Base-by-base conservation (phyloP, 73 alveolate species). In the Halteria grandinella region DNA sequence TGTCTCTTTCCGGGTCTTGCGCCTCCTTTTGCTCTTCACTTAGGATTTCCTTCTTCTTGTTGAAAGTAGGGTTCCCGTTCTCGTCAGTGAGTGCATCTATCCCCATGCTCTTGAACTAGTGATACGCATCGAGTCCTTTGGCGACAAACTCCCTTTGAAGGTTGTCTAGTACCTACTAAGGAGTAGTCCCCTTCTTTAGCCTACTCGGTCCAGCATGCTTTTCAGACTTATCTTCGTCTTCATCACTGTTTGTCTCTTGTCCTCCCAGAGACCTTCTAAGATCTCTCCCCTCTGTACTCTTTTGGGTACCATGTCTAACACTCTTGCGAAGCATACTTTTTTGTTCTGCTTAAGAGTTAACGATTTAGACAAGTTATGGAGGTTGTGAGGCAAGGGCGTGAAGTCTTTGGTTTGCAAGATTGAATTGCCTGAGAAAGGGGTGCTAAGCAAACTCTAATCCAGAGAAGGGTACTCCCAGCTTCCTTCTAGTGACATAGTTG, bases 361-460 rank as follows among this genome's bases (percentile, higher is more conserved):
- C 62, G 1, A 62, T 45, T 24, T 34, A 40, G 2, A 62, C 62
- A 17, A 62, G 8, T 21, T 62, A 40, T 6, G 78, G 78, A 17
- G 78, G 57, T 2, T 24, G 54, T 21, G 27, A 21, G 6, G 69
- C 81, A 5, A 43, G 4, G 27, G 20, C 51, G 27, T 47, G 64
- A 5, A 66, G 11, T 1, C 23, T 66, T 66, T 25, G 81, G 41
- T 66, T 66, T 43, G 81, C 54, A 34, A 24, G 28, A 3, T 66
- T 52, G 43, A 80, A 80, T 12, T 80, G 62, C 51, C 90, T 34
- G n/a, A 80, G 49, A 63, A 80, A 80, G 15, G 90, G 85, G 34
- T 28, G 45, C 28, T 80, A 69, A 0, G 81, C 41, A 15, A 80
- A 72, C 43, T 80, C 90, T 15, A 69, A 24, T 1, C 90, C 90